These are phyloP conservation scores for Colletotrichum sp. DNA, from an alignment of 2,329 filamentous ascomycete species.

Conservation along the genomic window DNA sequence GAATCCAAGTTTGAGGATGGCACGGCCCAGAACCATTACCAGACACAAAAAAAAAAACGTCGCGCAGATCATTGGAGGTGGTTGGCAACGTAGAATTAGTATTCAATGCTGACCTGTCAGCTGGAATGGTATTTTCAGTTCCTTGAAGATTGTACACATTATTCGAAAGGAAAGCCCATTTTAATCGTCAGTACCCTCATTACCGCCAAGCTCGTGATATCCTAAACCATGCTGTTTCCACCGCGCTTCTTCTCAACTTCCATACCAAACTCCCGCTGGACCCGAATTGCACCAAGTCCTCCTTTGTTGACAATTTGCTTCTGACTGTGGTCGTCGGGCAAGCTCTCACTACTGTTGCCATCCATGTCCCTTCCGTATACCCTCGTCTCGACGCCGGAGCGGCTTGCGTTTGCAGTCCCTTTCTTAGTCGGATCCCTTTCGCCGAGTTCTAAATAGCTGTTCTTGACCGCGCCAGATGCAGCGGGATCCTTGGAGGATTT, in stretches of 20 bases:
- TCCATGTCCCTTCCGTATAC: conserved; percentile 15
- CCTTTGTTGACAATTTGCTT: not conserved
- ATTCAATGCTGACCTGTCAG: not conserved
- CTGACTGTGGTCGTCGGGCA: conserved; percentile 14
- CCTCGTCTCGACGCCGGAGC: conserved; percentile 3
- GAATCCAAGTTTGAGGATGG: not conserved
- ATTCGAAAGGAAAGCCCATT: not conserved
- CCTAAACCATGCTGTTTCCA: not conserved
- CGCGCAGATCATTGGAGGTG: not conserved
- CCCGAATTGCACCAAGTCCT: conserved; percentile 8
- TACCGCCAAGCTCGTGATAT: not conserved
- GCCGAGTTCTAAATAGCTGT: conserved; percentile 14
- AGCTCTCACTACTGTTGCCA: conserved; percentile 1
- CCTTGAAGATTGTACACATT: not conserved
- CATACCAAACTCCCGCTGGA: conserved; percentile 9
- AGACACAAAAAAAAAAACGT: not conserved
- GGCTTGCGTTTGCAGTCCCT: not conserved
- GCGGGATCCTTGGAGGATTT: conserved; percentile 6
- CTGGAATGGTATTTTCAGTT: not conserved
- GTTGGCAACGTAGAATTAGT: not conserved
- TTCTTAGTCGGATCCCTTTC: conserved; percentile 8
- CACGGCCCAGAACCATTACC: not conserved
- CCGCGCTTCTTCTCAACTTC: conserved; percentile 3
- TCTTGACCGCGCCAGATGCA: not conserved
- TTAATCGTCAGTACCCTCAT: not conserved